These are phyloP conservation scores for Scheffersomyces parashehatae DNA, from an alignment of 1,139 yeast genomes.

Conservation along the genomic window DNA sequence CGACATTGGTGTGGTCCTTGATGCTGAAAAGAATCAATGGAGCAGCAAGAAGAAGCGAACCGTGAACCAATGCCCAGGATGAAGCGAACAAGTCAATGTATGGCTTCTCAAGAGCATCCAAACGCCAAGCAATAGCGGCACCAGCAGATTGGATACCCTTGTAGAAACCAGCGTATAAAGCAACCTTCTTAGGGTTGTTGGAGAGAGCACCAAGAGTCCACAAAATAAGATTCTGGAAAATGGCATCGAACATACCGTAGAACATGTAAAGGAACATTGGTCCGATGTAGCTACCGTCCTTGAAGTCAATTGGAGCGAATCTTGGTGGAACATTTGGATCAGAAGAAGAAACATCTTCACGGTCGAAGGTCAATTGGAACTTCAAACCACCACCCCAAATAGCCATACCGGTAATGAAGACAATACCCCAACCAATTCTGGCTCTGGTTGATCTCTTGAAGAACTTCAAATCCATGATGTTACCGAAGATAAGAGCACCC, in stretches of 20 bases:
- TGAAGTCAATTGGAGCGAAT: slow-evolving; percentile 43
- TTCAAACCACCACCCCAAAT: slow-evolving; percentile 66
- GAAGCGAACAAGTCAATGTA: slow-evolving; percentile 51
- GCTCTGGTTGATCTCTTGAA: slow-evolving; percentile 49
- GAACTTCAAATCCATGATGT: slow-evolving; percentile 43
- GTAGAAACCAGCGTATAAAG: slow-evolving; percentile 62
- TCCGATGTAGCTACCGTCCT: slow-evolving; percentile 49
- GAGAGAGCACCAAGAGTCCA: slow-evolving; percentile 62
- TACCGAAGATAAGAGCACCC: slow-evolving; percentile 54
- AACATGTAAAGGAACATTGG: slow-evolving; percentile 63
- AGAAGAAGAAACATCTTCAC: slow-evolving; percentile 32
- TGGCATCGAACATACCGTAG: slow-evolving; percentile 59
- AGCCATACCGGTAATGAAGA: slow-evolving; percentile 45
- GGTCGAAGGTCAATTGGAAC: slow-evolving; percentile 48
- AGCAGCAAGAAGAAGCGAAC: slow-evolving; percentile 37
- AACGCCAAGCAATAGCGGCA: slow-evolving; percentile 62
- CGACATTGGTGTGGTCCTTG: slow-evolving; percentile 45
- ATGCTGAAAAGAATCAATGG: slow-evolving; percentile 41
- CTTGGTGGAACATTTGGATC: slow-evolving; percentile 11
- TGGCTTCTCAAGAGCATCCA: slow-evolving; percentile 46
- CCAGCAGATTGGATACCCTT: slow-evolving; percentile 67
- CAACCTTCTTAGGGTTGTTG: slow-evolving; percentile 56
- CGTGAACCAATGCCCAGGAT: slow-evolving; percentile 58
- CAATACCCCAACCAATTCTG: slow-evolving; percentile 43
- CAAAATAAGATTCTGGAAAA: slow-evolving; percentile 56